Evolutionary conservation across 306 rosid species (phyloP).

Genomic region (Prunus fruticosa): DNA sequence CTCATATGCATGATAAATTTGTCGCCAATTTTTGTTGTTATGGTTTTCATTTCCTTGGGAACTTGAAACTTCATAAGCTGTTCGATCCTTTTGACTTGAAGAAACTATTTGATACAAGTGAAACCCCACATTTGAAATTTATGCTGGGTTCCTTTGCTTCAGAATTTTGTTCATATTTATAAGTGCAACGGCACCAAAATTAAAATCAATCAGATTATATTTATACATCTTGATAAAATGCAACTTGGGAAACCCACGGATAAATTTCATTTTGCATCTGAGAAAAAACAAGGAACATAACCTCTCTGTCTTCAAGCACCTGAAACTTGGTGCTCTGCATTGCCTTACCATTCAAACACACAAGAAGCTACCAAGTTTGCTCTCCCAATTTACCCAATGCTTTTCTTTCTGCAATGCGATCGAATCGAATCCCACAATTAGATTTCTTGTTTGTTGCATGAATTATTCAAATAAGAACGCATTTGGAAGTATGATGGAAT

Average conservation of each 20-base stretch:
- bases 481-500: neutral
- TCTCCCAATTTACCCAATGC: neutral
- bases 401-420: conserved; percentile 4
- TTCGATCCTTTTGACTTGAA: neutral
- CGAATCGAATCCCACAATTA: neutral
- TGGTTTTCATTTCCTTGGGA: too few relatives aligned
- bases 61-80: neutral
- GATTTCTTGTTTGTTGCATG: neutral
- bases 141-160: neutral
- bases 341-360: neutral
- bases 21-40: too few relatives aligned
- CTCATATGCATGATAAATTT: too few relatives aligned
- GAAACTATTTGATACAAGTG: neutral
- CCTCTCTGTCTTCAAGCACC: neutral
- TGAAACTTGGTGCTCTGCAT: neutral
- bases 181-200: neutral
- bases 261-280: neutral
- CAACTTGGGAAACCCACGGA: neutral
- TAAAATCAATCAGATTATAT: neutral
- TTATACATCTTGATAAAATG: neutral
- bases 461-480: neutral
- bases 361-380: neutral
- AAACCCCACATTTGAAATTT: neutral
- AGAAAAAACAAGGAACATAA: neutral
- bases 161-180: neutral